Percentiles rank a stretch among this genome's conserved stretches.
Conservation (phyloP, 495 filamentous ascomycete species). For the Penicilliopsis zonata region DNA sequence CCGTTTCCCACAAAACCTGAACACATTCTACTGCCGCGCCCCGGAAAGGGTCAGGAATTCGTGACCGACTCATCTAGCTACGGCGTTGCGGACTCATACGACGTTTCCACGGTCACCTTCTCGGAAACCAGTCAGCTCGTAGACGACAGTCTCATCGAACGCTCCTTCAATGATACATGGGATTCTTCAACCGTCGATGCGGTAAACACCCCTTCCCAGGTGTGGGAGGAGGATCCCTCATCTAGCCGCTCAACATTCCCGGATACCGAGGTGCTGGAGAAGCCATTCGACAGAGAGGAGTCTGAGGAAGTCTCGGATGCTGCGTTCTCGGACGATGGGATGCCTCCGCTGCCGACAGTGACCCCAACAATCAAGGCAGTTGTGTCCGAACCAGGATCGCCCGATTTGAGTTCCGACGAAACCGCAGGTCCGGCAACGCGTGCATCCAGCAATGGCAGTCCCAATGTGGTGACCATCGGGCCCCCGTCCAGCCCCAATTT, state of each 20-base stretch:
- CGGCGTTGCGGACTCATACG: constrained; percentile 11
- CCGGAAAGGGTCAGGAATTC: constrained; percentile 29
- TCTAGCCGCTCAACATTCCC: constrained; percentile 34
- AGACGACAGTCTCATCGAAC: constrained; percentile 19
- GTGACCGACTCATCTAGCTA: constrained; percentile 25
- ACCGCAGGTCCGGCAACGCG: constrained; percentile 5
- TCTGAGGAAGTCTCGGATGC: constrained; percentile 14
- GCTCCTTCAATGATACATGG: constrained; percentile 22
- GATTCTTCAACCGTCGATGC: constrained; percentile 30
- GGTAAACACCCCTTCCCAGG: constrained; percentile 25
- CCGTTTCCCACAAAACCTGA: constrained; percentile 42
- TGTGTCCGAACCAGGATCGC: constrained; percentile 17
- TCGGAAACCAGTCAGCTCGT: constrained; percentile 16
- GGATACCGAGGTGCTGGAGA: constrained; percentile 13
- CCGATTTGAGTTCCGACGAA: constrained; percentile 9
- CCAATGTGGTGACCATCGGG: constrained; percentile 29
- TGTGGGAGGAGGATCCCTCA: constrained; percentile 33
- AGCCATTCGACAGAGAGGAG: constrained; percentile 9
- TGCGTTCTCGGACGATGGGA: constrained; percentile 28
- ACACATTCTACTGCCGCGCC: constrained; percentile 36
- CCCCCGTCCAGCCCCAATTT: constrained; percentile 35
- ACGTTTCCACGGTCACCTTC: constrained; percentile 9
- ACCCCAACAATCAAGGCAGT: constrained; percentile 34
- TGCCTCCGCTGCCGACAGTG: constrained; percentile 18
- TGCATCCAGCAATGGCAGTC: constrained; percentile 24